A percentile compares a stretch with the other conserved stretches of the same genome.
Evolutionary conservation across 2,329 filamentous ascomycete genomes (phyloP).

Genomic region (Pseudogymnoascus sp.): DNA sequence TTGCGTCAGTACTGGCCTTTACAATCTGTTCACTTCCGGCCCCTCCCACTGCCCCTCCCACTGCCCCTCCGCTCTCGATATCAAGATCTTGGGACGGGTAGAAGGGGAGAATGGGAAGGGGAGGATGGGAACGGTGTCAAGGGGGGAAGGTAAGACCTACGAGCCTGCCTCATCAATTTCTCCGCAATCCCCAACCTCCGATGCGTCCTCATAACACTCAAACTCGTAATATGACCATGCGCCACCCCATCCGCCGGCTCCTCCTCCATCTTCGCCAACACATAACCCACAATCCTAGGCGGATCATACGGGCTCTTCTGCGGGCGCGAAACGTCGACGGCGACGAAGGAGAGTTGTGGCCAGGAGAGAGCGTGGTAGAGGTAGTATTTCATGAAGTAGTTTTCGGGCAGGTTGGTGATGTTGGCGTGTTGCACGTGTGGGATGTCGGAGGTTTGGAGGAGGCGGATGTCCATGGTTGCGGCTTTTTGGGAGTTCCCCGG

Average conservation of each 20-base stretch:
- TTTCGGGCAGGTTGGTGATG: slow-evolving; percentile 97
- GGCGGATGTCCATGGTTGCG: slow-evolving; percentile 75
- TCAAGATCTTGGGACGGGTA: neutral
- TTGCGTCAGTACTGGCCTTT: neutral
- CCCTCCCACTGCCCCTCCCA: neutral
- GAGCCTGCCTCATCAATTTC: slow-evolving; percentile 94
- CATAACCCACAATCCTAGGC: slow-evolving; percentile 96
- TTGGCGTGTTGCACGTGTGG: slow-evolving; percentile 95
- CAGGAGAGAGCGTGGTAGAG: slow-evolving; percentile 97
- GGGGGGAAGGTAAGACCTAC: slow-evolving; percentile 44
- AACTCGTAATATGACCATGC: slow-evolving; percentile 91
- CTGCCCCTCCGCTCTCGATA: neutral
- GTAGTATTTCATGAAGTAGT: slow-evolving; percentile 99
- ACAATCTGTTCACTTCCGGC: too few relatives aligned
- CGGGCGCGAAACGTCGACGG: slow-evolving; percentile 80
- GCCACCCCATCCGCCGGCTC: slow-evolving; percentile 83
- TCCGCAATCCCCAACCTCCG: slow-evolving; percentile 84
- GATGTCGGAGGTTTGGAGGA: slow-evolving; percentile 74
- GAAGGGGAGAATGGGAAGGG: too few relatives aligned
- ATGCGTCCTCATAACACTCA: slow-evolving; percentile 96
- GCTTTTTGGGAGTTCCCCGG: too few relatives aligned
- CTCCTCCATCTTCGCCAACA: slow-evolving; percentile 99
- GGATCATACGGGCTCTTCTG: slow-evolving; percentile 74
- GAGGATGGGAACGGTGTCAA: too few relatives aligned
- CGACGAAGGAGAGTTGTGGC: slow-evolving; percentile 95